Conservation (phyloP, 306 rosid genomes). For the Malus domestica region DNA sequence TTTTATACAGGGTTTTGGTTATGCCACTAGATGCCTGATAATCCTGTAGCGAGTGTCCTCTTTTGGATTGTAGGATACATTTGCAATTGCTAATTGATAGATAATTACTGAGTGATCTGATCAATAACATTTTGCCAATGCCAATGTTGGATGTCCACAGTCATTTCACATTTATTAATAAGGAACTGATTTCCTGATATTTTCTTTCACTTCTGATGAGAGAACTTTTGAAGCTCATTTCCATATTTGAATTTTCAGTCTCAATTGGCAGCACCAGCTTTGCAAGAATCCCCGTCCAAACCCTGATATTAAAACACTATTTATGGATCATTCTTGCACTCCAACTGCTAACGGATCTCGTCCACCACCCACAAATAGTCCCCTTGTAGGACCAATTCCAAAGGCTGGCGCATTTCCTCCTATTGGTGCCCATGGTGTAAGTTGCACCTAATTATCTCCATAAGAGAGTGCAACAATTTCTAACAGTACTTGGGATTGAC, state of each 20-base stretch:
- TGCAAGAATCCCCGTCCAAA: conserved; percentile 46
- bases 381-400: conserved; percentile 37
- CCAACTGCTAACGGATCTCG: conserved; percentile 37
- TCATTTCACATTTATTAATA: neutral
- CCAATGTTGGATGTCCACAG: neutral
- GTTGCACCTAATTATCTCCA: conserved; percentile 11
- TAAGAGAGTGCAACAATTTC: neutral
- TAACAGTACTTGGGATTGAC: neutral
- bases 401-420: conserved; percentile 43
- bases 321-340: conserved; percentile 40
- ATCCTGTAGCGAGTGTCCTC: neutral
- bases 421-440: conserved; percentile 42
- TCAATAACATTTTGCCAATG: neutral
- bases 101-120: neutral
- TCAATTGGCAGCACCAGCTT: conserved; percentile 47
- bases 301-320: conserved; percentile 43
- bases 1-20: neutral
- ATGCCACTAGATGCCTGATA: neutral
- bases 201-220: no score
- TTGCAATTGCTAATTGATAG: neutral
- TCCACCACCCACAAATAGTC: conserved; percentile 36
- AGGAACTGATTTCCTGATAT: neutral
- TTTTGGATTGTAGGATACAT: neutral
- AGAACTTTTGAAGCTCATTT: neutral
- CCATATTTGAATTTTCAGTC: conserved; percentile 18